phyloP scores from a whole-genome alignment of 805 yeast genomes.

The Soucietia sequanensis region DNA sequence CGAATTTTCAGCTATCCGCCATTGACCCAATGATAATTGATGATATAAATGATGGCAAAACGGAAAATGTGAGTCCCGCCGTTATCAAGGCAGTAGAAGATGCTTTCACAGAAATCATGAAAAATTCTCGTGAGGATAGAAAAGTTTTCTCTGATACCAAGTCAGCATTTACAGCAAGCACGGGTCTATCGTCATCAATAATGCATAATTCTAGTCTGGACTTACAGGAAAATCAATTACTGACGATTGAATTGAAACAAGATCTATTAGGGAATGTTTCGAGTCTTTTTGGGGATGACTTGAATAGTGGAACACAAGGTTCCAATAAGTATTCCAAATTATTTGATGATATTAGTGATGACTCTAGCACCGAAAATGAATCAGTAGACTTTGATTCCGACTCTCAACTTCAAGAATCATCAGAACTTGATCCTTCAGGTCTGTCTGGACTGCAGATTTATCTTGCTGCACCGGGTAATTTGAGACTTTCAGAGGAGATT shows the following conservation, averaged over 20 bases:
- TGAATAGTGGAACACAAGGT: slow-evolving; percentile 1
- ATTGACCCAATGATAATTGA: not conserved
- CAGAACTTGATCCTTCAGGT: slow-evolving; percentile 9
- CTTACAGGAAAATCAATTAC: not conserved
- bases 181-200: too few relatives aligned
- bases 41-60: not conserved
- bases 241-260: slow-evolving; percentile 10
- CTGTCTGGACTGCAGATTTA: slow-evolving; percentile 32
- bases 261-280: slow-evolving; percentile 24
- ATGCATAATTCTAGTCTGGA: too few relatives aligned
- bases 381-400: slow-evolving; percentile 26
- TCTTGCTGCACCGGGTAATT: slow-evolving; percentile 67
- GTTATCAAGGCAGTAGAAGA: slow-evolving; percentile 64
- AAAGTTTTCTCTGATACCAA: too few relatives aligned
- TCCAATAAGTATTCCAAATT: slow-evolving; percentile 23
- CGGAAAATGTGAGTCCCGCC: slow-evolving; percentile 37
- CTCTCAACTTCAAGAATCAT: slow-evolving; percentile 12
- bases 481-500: slow-evolving; percentile 67
- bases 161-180: too few relatives aligned
- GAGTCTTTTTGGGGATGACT: slow-evolving; percentile 30
- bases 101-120: slow-evolving; percentile 62
- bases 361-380: slow-evolving; percentile 31
- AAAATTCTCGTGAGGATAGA: slow-evolving; percentile 15
- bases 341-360: slow-evolving; percentile 37
- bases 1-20: not conserved